Base-by-base conservation (phyloP, 2,329 filamentous ascomycete species). In the Cladophialophora yegresii region DNA sequence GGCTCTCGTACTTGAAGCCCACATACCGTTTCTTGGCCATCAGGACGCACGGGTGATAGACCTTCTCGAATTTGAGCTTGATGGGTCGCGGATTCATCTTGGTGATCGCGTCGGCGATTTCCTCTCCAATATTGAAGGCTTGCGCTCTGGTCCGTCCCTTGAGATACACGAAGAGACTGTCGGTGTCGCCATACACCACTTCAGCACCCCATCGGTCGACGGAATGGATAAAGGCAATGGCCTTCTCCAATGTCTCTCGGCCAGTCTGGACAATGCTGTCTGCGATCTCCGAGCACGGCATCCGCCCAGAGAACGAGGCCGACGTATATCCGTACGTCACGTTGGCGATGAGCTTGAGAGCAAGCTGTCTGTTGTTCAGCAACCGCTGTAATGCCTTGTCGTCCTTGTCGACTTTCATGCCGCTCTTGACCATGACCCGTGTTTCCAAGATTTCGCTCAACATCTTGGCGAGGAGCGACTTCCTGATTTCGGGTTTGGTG, bases 251-350 rank as follows among this genome's bases (percentile, higher is more conserved):
- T 0, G 93, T 99, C 77, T 99, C 95, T 12, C 95, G 87, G 0
- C 90, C 95, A 0, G 93, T 96, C 76, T 99, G 93, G 0, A 99
- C 95, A 72, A 99, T 99, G 76, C 92, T 96, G 78, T 99, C 95
- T 7, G 95, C 95, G 68, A 99, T 96, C 76, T 99, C 95, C 0
- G 92, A 92, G 76, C 95, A 99, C 0, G 95, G 95, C 95, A 99
- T 98, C 26, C 95, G 87, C 0, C 95, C 95, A 0, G 93, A 98
- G 76, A 97, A 99, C 0, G 92, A 96, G 0, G 95, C 95, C 2
- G 95, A 98, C 0, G 95, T 95, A 77, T 99, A 99, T 10, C 95
- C 95, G 73, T 99, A 99, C 0, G 95, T 99, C 70, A 99, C 95
- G 72, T 99, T 99, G n/a, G 95, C 95, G 45, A 99, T 91, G 6